Conservation (phyloP, 2,329 filamentous ascomycete species). For the Neonectria ditissima region DNA sequence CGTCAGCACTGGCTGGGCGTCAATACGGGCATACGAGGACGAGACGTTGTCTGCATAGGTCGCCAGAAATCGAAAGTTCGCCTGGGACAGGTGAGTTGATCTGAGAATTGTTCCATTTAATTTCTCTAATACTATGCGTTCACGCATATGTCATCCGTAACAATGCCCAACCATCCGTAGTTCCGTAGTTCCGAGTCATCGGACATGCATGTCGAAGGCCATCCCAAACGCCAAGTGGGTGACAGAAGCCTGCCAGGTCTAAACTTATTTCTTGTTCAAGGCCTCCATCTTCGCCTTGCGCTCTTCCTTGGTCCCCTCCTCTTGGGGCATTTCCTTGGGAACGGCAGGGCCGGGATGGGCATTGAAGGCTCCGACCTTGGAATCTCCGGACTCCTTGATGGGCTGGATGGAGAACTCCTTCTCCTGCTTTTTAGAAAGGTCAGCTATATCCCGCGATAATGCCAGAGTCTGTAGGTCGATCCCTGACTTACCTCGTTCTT, state of each 20-base stretch:
- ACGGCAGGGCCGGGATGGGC: conserved; percentile 70
- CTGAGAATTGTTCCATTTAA: conserved; percentile 17
- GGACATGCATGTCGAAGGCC: conserved; percentile 33
- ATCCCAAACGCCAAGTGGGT: conserved; percentile 5
- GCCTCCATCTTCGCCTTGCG: conserved; percentile 72
- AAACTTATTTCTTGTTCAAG: conserved; percentile 67
- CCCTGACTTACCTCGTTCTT: conserved; percentile 46
- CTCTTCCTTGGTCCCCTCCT: conserved; percentile 76
- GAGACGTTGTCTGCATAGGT: conserved; percentile 6
- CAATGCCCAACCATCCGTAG: conserved; percentile 6
- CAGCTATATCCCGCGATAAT: conserved; percentile 1
- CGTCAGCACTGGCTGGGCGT: conserved; percentile 12
- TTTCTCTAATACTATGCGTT: conserved; percentile 27
- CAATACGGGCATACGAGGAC: conserved; percentile 32
- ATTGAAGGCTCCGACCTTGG: conserved; percentile 63
- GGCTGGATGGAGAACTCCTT: conserved; percentile 60
- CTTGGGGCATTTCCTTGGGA: conserved; percentile 63
- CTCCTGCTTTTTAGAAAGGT: conserved; percentile 50
- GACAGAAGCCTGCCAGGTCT: background rate
- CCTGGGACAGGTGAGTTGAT: conserved; percentile 5
- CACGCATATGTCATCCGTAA: conserved; percentile 30
- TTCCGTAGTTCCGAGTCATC: conserved; percentile 29
- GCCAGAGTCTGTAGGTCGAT: background rate
- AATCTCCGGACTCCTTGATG: conserved; percentile 56
- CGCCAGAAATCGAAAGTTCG: conserved; percentile 13